These are phyloP conservation scores for Podaxis sp. DNA, from an alignment of 768 basidiomycete genomes.

Conservation along the genomic window DNA sequence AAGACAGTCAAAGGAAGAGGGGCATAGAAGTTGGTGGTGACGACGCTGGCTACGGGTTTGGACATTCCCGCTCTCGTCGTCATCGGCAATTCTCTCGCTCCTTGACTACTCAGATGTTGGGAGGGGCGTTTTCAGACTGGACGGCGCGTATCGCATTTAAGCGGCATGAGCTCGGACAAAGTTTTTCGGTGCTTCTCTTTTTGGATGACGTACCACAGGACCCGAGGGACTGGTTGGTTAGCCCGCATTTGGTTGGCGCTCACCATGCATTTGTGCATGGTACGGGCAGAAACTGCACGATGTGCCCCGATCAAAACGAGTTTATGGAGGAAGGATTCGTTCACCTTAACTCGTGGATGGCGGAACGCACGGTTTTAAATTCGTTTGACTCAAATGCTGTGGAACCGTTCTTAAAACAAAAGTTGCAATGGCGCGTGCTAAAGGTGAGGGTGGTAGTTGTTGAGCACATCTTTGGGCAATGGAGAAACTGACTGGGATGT, in stretches of 20 bases:
- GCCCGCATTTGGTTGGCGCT: constrained; percentile 36
- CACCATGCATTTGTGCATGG: constrained; percentile 38
- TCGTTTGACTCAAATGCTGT: constrained; percentile 29
- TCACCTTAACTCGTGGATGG: constrained; percentile 30
- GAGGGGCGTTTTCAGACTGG: constrained; percentile 32
- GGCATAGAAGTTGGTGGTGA: background rate
- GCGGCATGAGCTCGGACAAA: constrained; percentile 37
- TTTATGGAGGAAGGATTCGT: constrained; percentile 34
- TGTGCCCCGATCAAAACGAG: constrained; percentile 27
- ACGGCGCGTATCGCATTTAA: constrained; percentile 35
- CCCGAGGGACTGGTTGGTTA: constrained; percentile 29
- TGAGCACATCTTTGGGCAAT: background rate
- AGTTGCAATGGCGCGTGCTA: constrained; percentile 35
- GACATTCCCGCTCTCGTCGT: background rate
- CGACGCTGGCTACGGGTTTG: background rate
- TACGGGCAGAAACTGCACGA: constrained; percentile 28
- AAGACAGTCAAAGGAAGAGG: background rate
- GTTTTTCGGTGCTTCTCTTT: constrained; percentile 45
- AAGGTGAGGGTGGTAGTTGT: constrained; percentile 14
- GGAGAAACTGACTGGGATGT: background rate
- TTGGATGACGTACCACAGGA: constrained; percentile 37
- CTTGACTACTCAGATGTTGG: background rate
- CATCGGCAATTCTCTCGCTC: background rate
- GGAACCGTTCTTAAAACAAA: constrained; percentile 29
- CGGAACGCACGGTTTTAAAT: constrained; percentile 18